phyloP scores from a whole-genome alignment of 2,329 filamentous ascomycete species.

The Anisogramma anomala region DNA sequence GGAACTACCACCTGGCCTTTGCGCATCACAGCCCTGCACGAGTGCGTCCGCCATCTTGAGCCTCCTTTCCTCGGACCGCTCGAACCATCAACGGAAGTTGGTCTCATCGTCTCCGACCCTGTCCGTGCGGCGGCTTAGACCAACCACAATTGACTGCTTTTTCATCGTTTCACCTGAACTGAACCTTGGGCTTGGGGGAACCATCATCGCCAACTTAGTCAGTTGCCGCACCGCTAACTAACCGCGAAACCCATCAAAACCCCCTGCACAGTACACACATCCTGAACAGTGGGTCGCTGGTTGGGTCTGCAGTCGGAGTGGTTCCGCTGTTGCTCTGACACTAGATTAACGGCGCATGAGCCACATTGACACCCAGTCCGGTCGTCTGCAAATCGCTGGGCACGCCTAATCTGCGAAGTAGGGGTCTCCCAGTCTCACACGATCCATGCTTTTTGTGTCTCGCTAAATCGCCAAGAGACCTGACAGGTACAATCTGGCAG shows the following conservation, averaged over 20 bases:
- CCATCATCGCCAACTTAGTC: neutral
- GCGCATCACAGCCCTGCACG: too few relatives aligned
- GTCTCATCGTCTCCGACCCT: neutral
- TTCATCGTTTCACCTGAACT: constrained; percentile 6
- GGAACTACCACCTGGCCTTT: neutral
- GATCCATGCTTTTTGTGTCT: neutral
- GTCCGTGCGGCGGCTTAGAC: neutral
- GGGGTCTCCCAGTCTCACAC: neutral
- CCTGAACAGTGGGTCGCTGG: too few relatives aligned
- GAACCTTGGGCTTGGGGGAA: neutral
- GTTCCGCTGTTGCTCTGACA: too few relatives aligned
- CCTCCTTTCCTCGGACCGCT: neutral
- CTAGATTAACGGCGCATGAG: too few relatives aligned
- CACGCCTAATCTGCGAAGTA: neutral
- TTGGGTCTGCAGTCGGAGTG: too few relatives aligned
- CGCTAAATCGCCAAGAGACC: constrained; percentile 4
- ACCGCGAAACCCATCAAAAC: too few relatives aligned
- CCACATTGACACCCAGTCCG: too few relatives aligned
- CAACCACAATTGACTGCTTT: neutral
- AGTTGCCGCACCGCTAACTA: neutral
- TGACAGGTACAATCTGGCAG: constrained; percentile 12
- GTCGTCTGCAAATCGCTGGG: neutral
- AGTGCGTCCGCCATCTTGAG: neutral
- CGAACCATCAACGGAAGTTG: neutral
- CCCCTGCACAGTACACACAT: too few relatives aligned